Percentiles rank a stretch among this genome's conserved stretches.
Conservation (phyloP, 1,284 basidiomycete genomes). For the Athelia sp. region DNA sequence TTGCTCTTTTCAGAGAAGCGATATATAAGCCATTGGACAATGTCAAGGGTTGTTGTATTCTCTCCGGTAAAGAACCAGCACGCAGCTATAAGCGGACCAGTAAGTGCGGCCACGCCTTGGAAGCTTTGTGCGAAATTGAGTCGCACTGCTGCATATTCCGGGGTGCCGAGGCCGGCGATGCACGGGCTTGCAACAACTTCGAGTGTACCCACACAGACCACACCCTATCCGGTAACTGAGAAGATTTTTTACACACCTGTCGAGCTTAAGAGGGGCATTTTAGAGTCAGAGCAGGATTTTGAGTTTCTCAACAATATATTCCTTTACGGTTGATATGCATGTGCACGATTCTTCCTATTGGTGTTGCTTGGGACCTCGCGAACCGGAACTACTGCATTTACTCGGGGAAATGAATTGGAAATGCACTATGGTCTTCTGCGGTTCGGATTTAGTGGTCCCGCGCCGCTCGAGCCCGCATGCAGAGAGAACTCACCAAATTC, state of each 20-base stretch:
- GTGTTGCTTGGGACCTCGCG: too few species aligned
- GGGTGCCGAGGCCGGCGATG: constrained; percentile 63
- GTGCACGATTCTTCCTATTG: too few species aligned
- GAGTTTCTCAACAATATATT: too few species aligned
- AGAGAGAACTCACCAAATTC: too few species aligned
- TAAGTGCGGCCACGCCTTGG: constrained; percentile 76
- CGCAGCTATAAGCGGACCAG: constrained; percentile 77
- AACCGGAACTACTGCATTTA: too few species aligned
- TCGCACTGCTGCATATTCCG: constrained; percentile 71
- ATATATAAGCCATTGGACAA: constrained; percentile 60
- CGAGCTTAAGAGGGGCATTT: too few species aligned
- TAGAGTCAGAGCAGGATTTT: too few species aligned
- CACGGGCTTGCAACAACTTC: constrained; percentile 81
- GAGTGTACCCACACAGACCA: constrained; percentile 62
- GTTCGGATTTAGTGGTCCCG: too few species aligned
- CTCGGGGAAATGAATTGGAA: too few species aligned
- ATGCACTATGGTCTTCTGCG: too few species aligned
- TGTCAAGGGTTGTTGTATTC: constrained; percentile 58
- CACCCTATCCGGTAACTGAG: constrained; percentile 42
- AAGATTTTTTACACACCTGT: neutral
- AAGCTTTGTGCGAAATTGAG: constrained; percentile 82
- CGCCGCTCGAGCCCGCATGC: too few species aligned
- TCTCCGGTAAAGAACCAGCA: constrained; percentile 68
- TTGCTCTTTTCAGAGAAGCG: neutral
- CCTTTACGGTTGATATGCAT: too few species aligned